Base-by-base conservation (phyloP, 2,329 filamentous ascomycete species). In the Sclerotinia borealis region DNA sequence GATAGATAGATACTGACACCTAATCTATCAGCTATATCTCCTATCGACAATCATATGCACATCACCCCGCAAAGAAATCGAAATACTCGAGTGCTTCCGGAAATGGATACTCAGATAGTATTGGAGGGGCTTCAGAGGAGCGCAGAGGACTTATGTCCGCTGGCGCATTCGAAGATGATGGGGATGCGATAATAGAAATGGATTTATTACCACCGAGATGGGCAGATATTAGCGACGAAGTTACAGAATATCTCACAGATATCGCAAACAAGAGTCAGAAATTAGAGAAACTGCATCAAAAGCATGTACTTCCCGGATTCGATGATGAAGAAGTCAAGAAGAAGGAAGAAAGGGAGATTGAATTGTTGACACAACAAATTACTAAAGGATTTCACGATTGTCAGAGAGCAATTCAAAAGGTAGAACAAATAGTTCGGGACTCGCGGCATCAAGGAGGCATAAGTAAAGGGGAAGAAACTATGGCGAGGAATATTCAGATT, bases 101-200 rank as follows among this genome's bases (percentile, higher is more conserved):
- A 70, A 83, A 84, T 80, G 83, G 82, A 77, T 86, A 85, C 74
- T 80, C 81, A 67, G 85, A 88, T 68, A 75, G 78, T 66, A 83
- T 84, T 71, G 80, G 84, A 75, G 83, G 80, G 66, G 83, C 80
- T 63, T 71, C 78, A 59, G 79, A 81, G 49, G 88, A 91, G 77
- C 83, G 86, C 64, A 90, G 91, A 69, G 92, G 93, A 47, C 89
- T 99, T 72, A 90, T 99, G 75, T 90, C 92, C 67, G 83, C 86
- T 62, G 86, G 84, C 72, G 88, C 88, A 70, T 92, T 90, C 75
- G 86, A 83, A 56, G 90, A 96, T 75, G 91, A 96, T 77, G 92
- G 92, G 74, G 93, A 98, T 77, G 90, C 91, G 25, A 87, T 99
- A 63, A 98, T 99, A 72, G 95, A 99, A 80, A 98, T 99, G 95